Evolutionary conservation across 768 basidiomycete genomes (phyloP), one percentile per base, ranked within the genome.

Genomic region (Termitomyces sp.): DNA sequence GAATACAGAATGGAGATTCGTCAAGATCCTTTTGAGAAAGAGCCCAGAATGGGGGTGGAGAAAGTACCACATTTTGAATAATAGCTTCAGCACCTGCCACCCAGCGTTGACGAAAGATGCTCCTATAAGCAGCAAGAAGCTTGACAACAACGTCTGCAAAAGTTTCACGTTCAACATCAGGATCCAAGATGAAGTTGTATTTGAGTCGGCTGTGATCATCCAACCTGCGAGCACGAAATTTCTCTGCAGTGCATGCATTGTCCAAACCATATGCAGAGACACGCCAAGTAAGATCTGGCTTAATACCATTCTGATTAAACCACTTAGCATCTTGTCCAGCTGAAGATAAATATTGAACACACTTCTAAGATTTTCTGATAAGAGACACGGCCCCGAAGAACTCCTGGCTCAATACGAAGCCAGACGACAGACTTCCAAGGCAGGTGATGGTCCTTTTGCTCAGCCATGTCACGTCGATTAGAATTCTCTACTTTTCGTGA

Each of bases 401-500:
- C 9, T 2, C 7, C 11, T 3, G 11, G 32, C 3, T n/a, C 11
- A 33, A 50, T 5, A 5, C 9, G 0, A 50, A 50, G n/a, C 18
- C 18, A 50, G 11, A 50, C 33, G 11, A 12, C 6, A n/a, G 4
- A n/a, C 0, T n/a, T 2, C 32, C 18, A 50, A 9, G 4, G 4
- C n/a, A 50, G 49, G 2, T 2, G 4, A n/a, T 50, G 18, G 1
- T 11, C 11, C 2, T 33, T 11, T 2, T 2, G 2, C 0, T n/a
- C 4, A 2, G n/a, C 3, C 4, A 50, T 9, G 1, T 2, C 0
- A 1, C 2, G 4, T 0, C 18, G 2, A n/a, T n/a, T 50, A 2
- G 3, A 0, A 8, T 42, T 42, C n/a, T 7, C 18, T n/a, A 3
- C 8, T 7, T 42, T 42, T 7, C 18, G 7, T n/a, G 40, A 42